Conservation (phyloP, 2,329 filamentous ascomycete genomes). For the Bipolaris victoriae region DNA sequence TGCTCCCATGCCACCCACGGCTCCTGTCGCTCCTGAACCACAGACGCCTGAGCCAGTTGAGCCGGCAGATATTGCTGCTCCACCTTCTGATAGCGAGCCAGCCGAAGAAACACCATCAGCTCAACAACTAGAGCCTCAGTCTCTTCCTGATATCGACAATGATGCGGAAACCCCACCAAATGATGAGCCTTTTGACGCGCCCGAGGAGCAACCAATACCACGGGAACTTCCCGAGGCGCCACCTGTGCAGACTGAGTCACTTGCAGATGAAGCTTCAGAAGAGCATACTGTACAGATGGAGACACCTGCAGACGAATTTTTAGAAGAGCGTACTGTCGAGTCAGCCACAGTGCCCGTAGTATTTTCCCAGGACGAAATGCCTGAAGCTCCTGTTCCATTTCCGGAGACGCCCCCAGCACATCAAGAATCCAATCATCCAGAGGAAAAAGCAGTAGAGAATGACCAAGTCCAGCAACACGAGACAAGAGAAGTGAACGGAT, state of each 20-base stretch:
- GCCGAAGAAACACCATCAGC: background rate
- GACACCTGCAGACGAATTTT: background rate
- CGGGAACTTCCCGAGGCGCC: background rate
- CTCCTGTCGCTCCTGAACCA: background rate
- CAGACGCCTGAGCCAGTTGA: constrained; percentile 4
- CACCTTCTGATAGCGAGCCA: background rate
- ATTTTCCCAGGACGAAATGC: background rate
- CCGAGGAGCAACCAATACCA: constrained; percentile 7
- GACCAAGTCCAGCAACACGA: constrained; percentile 2
- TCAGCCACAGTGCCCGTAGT: constrained; percentile 1
- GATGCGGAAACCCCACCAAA: background rate
- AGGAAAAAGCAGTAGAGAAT: background rate
- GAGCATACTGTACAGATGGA: background rate
- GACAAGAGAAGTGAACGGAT: background rate
- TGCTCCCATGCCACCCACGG: background rate
- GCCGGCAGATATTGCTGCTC: background rate
- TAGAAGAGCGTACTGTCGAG: constrained; percentile 2
- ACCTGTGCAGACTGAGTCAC: background rate
- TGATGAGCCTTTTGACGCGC: constrained; percentile 13
- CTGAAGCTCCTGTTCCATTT: background rate
- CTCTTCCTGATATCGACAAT: background rate
- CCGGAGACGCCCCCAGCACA: constrained; percentile 8
- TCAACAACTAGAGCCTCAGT: background rate
- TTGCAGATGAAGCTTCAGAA: background rate
- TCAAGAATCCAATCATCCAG: background rate